A percentile compares a stretch with the other conserved stretches of the same genome.
Evolutionary conservation across 176 grass and related monocot genomes (phyloP).

Genomic region (Carex kokanica): DNA sequence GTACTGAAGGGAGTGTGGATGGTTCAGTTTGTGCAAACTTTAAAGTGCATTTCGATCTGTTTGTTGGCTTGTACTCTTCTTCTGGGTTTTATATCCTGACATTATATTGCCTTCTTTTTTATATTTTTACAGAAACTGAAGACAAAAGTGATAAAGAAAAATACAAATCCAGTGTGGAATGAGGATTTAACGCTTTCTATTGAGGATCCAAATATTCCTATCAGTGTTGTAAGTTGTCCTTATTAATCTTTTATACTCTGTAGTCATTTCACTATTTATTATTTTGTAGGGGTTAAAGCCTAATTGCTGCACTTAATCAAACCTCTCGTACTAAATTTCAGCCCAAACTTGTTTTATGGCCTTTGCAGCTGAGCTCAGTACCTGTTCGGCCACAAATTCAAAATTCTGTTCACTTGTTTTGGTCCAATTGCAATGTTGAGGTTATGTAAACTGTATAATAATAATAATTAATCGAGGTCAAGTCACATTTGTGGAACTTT

Average conservation of each 20-base stretch:
- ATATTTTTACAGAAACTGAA: slow-evolving; percentile 33
- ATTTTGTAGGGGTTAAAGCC: not conserved
- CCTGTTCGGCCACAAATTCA: not conserved
- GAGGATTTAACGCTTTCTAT: slow-evolving; percentile 39
- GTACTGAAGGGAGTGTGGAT: not conserved
- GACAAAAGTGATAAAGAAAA: slow-evolving; percentile 32
- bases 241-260: not conserved
- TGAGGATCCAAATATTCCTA: slow-evolving; percentile 32
- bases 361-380: not conserved
- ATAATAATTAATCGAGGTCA: not conserved
- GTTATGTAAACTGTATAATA: not conserved
- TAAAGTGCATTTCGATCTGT: not conserved
- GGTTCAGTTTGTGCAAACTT: not conserved
- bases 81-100: not conserved
- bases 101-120: not conserved
- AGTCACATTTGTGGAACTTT: not conserved
- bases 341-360: not conserved
- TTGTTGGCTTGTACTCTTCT: not conserved
- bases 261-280: not conserved
- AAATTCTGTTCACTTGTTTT: not conserved
- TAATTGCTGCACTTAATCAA: not conserved
- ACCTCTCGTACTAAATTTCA: not conserved
- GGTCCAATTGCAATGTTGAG: not conserved
- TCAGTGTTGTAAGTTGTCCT: slow-evolving; percentile 32
- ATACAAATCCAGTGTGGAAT: slow-evolving; percentile 39